Evolutionary conservation across 2,329 filamentous ascomycete species (phyloP).

Genomic region (Lecanicillium sp.): DNA sequence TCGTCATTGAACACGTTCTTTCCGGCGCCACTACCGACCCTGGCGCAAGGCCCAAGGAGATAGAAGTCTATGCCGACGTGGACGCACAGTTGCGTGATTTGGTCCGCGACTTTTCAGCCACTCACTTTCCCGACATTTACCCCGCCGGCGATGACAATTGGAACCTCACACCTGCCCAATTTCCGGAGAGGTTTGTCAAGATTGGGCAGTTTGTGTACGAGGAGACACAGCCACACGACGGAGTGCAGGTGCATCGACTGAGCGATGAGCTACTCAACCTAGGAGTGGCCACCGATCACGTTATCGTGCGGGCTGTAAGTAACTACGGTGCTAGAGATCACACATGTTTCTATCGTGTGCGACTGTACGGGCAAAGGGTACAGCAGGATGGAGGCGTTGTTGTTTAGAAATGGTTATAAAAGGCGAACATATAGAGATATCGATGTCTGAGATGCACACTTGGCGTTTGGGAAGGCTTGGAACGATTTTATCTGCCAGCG

Average conservation of each 20-base stretch:
- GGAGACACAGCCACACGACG: constrained; percentile 30
- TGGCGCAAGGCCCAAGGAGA: constrained; percentile 52
- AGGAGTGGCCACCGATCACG: constrained; percentile 37
- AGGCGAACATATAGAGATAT: neutral
- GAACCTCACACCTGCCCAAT: constrained; percentile 19
- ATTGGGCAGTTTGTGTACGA: constrained; percentile 49
- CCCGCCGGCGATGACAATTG: constrained; percentile 11
- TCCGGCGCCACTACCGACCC: constrained; percentile 53
- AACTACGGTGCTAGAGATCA: constrained; percentile 52
- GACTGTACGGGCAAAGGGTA: constrained; percentile 40
- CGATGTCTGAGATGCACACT: no score
- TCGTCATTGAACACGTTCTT: constrained; percentile 66
- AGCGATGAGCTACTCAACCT: constrained; percentile 40
- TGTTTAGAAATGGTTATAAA: neutral
- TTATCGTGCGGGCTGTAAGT: constrained; percentile 46
- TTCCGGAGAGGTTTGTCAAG: constrained; percentile 40
- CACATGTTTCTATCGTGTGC: constrained; percentile 59
- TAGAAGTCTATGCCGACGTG: constrained; percentile 62
- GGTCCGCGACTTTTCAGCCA: constrained; percentile 33
- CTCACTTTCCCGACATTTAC: constrained; percentile 27
- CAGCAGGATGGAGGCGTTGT: neutral
- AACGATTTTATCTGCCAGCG: no score
- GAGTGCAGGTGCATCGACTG: constrained; percentile 45
- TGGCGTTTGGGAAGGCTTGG: no score
- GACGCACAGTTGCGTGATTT: constrained; percentile 31